Evolutionary conservation across 192 early-diverging fungal species (phyloP).

Genomic region (Coemansia sp.): DNA sequence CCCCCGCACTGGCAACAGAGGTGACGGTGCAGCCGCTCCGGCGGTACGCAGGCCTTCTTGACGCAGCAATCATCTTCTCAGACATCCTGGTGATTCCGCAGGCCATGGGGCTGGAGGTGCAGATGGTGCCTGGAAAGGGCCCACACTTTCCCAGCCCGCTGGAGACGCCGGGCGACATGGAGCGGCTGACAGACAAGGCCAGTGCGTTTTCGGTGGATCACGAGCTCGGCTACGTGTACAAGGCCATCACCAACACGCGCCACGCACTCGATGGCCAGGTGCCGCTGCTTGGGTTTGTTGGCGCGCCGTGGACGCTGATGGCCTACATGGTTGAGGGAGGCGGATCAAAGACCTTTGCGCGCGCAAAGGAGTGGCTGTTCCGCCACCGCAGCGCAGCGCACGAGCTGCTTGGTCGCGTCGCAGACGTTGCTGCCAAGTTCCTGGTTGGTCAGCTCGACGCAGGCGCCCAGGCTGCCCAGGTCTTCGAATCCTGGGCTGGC

Average conservation of each 20-base stretch:
- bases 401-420: slow-evolving; percentile 74
- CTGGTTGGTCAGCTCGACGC: slow-evolving; percentile 90
- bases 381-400: slow-evolving; percentile 74
- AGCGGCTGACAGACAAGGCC: slow-evolving; percentile 65
- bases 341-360: slow-evolving; percentile 86
- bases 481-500: slow-evolving; percentile 98
- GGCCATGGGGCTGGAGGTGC: slow-evolving; percentile 91
- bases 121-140: slow-evolving; percentile 90
- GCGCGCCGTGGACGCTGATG: slow-evolving; percentile 98
- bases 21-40: slow-evolving; percentile 98
- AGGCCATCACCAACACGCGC: slow-evolving; percentile 92
- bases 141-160: slow-evolving; percentile 90
- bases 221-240: slow-evolving; percentile 87
- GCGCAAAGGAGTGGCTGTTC: slow-evolving; percentile 92
- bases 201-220: slow-evolving; percentile 59
- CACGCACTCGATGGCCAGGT: slow-evolving; percentile 79
- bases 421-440: slow-evolving; percentile 84
- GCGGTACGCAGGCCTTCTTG: slow-evolving; percentile 84
- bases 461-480: slow-evolving; percentile 97
- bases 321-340: slow-evolving; percentile 99
- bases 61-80: slow-evolving; percentile 97
- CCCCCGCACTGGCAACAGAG: slow-evolving; percentile 87
- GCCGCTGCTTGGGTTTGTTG: slow-evolving; percentile 94
- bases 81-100: slow-evolving; percentile 98
- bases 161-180: slow-evolving; percentile 67